phyloP scores from a whole-genome alignment of 495 filamentous ascomycete species.

The Hyaloscypha bicolor region DNA sequence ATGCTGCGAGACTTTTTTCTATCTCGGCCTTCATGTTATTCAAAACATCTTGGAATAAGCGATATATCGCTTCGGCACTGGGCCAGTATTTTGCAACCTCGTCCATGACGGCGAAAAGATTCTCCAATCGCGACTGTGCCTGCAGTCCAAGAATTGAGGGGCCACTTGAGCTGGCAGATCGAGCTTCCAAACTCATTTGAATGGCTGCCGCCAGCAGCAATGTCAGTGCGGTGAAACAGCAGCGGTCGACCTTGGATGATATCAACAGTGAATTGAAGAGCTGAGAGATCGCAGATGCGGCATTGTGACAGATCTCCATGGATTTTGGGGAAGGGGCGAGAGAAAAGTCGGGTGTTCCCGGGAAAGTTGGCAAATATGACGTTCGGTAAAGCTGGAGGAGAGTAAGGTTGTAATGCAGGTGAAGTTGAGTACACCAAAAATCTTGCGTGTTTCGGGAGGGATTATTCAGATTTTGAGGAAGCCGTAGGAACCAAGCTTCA shows the following conservation, averaged over 20 bases:
- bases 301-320: constrained; percentile 42
- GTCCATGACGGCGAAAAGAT: background rate
- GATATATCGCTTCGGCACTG: constrained; percentile 27
- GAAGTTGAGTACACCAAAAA: constrained; percentile 52
- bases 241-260: constrained; percentile 8
- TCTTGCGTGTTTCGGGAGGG: constrained; percentile 47
- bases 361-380: constrained; percentile 45
- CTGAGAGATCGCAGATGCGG: constrained; percentile 34
- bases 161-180: background rate
- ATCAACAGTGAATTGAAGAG: constrained; percentile 6
- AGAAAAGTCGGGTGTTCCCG: constrained; percentile 49
- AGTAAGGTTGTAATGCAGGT: constrained; percentile 53
- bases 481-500: constrained; percentile 45
- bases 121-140: constrained; percentile 4
- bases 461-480: constrained; percentile 45
- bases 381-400: constrained; percentile 53
- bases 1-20: too few species aligned
- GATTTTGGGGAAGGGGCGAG: constrained; percentile 51
- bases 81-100: constrained; percentile 22
- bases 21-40: too few species aligned
- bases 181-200: constrained; percentile 8
- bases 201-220: constrained; percentile 19
- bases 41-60: constrained; percentile 11
- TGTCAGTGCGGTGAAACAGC: constrained; percentile 23
- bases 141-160: constrained; percentile 1